Base-by-base conservation (phyloP, 2,329 filamentous ascomycete species). In the Cadophora sp. region DNA sequence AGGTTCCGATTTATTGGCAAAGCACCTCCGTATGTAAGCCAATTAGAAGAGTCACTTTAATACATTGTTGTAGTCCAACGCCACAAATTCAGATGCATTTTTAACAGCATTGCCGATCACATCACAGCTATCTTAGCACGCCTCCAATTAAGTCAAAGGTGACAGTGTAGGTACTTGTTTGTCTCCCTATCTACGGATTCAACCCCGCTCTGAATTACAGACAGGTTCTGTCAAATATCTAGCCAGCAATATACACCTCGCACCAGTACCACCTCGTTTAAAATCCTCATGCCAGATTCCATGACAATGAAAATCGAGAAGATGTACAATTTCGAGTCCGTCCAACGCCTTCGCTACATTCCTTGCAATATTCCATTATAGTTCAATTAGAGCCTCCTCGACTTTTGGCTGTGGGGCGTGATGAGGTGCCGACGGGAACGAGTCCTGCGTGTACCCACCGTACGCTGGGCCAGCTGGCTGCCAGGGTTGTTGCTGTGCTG, bases 381-480 rank as follows among this genome's bases (percentile, higher is more conserved):
- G 83, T 78, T 96, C 92, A 79, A 96, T 96, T 74, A 96, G 80
- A 66, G 89, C 91, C 79, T 95, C 92, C 79, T 95, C 92, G 56
- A 85, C 73, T 83, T 82, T 76, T 78, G 83, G 76, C 72, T 84
- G 81, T 64, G 66, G 55, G 20, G 86, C 83, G 76, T 90, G 87
- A 67, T 89, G 86, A 18, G 89, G 88, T 33, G 86, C 87, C 2
- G 85, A 82, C 1, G 91, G 91, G 74, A 93, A 92, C 2, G 85
- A 81, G 27, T 89, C 86, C 73, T 87, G 86, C 3, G 79, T 80
- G 73, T 87, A 89, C 7, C 83, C 81, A 13, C 77, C 68, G 68
- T 87, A 86, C 2, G 79, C 80, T 50, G 76, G 51, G 8, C 55
- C 66, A 43, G 74, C 66, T 22, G 65, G 56, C 9, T 81, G 78